phyloP scores from a whole-genome alignment of 1,284 basidiomycete species.

The Cutaneotrichosporon cyanovorans region DNA sequence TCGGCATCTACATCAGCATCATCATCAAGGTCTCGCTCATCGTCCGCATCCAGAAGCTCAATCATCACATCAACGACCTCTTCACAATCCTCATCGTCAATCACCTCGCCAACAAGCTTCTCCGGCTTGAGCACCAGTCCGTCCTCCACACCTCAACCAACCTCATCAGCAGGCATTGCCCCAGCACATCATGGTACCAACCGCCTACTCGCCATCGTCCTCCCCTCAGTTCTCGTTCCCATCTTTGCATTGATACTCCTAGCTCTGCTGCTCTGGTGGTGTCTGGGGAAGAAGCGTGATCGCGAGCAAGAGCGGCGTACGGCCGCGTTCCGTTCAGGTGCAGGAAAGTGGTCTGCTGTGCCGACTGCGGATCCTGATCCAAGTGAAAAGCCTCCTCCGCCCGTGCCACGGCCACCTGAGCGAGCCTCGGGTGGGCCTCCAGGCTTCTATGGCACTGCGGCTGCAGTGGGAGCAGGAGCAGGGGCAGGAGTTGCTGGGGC shows the following conservation, averaged over 20 bases:
- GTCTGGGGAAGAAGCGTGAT: slow-evolving; percentile 1
- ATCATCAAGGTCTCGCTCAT: background rate
- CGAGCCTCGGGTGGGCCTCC: no score
- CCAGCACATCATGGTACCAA: background rate
- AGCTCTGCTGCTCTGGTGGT: background rate
- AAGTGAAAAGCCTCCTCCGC: background rate
- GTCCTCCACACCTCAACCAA: background rate
- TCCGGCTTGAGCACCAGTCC: background rate
- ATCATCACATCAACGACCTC: background rate
- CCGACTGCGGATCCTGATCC: slow-evolving; percentile 1
- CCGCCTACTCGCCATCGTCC: slow-evolving; percentile 2
- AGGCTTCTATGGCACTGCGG: no score
- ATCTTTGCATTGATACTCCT: background rate
- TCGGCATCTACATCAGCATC: no score
- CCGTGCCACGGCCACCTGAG: no score
- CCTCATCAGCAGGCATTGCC: background rate
- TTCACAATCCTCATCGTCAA: background rate
- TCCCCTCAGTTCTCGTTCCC: slow-evolving; percentile 7
- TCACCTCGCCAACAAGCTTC: background rate
- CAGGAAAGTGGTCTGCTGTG: background rate
- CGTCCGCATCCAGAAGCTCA: no score
- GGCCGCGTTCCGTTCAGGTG: background rate
- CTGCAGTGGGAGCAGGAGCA: no score
- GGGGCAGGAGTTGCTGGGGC: no score
- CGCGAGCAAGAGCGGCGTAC: background rate